A percentile compares a stretch with the other conserved stretches of the same genome.
phyloP scores from a whole-genome alignment of 2,329 filamentous ascomycete genomes.

The Xylaria sp. region DNA sequence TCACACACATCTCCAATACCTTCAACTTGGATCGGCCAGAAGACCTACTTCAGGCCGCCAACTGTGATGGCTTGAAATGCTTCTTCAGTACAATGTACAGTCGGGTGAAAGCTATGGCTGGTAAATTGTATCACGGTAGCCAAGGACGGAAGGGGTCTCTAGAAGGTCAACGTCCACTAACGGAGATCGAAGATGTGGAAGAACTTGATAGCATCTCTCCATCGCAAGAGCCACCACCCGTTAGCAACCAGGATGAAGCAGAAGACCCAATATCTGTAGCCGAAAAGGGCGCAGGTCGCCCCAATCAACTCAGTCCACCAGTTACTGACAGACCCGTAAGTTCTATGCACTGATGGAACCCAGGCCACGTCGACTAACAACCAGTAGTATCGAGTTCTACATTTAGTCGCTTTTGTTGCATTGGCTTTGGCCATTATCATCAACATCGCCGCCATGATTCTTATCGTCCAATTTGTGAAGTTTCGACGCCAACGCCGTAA shows the following conservation, averaged over 20 bases:
- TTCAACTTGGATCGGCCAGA: slow-evolving; percentile 49
- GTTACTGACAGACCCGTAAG: slow-evolving; percentile 32
- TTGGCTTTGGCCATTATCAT: slow-evolving; percentile 25
- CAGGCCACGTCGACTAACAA: slow-evolving; percentile 27
- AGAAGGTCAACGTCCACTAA: slow-evolving; percentile 39
- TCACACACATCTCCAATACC: slow-evolving; percentile 53
- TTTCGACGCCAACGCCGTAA: slow-evolving; percentile 34
- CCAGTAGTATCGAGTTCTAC: slow-evolving; percentile 21
- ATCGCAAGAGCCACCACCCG: slow-evolving; percentile 10
- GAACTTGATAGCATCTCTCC: not conserved
- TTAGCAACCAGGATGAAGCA: slow-evolving; percentile 5
- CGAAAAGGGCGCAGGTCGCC: not conserved
- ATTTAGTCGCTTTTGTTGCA: slow-evolving; percentile 18
- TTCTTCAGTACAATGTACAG: slow-evolving; percentile 55
- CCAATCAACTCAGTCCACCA: not conserved
- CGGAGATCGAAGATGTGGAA: slow-evolving; percentile 19
- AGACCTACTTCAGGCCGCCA: slow-evolving; percentile 43
- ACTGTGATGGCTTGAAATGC: slow-evolving; percentile 58
- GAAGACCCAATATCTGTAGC: slow-evolving; percentile 11
- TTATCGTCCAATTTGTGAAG: slow-evolving; percentile 33
- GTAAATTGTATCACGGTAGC: slow-evolving; percentile 47
- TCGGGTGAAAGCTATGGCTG: slow-evolving; percentile 53
- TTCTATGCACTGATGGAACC: slow-evolving; percentile 13
- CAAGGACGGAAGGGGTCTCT: not conserved
- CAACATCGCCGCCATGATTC: slow-evolving; percentile 22